Base-by-base conservation (phyloP, 352 stramenopile genomes). In the Thraustochytrium striatum region DNA sequence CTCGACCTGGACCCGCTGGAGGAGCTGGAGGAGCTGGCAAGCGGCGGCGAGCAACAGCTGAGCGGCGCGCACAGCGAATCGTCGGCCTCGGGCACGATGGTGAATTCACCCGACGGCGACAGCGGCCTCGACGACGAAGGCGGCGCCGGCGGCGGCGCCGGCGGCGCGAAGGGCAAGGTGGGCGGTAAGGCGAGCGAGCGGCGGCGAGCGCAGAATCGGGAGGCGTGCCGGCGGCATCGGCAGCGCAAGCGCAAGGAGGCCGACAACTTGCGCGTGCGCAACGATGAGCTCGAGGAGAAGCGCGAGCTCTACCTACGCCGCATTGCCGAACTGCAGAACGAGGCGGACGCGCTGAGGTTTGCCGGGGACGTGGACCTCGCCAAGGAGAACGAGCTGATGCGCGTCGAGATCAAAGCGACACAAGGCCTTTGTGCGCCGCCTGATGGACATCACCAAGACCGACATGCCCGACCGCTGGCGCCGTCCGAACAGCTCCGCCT, bases 351-450 rank as follows among this genome's bases (percentile, higher is more conserved):
- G 13, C 65, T 75, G n/a, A 41, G n/a, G 1, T 19, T 61, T 38
- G 39, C 32, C 0, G 50, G 43, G 5, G 28, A 33, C n/a, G 30
- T 50, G 11, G 65, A 75, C 30, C 30, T 75, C 16, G 65, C 39
- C 2, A 30, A 38, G 19, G 65, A 75, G 50, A 75, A 75, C 50
- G 44, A 72, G 19, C n/a, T 75, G 11, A 39, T 75, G 1, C 43
- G 65, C 43, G 65, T 43, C 28, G 65, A 75, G 65, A 75, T 75
- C 65, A 61, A 36, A 11, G 32, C 62, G 62, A 36, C 62, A 73
- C 41, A 73, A 69, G 47, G 62, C 62, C 41, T 73, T 73, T 32
- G 11, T 73, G 7, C 25, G 32, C 8, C 13, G 8, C n/a, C 2
- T 73, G 8, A 28, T 70, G 8, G 21, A 39, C 25, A 28, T 36